phyloP scores from a whole-genome alignment of 2,329 filamentous ascomycete species.

The Aspergillus felis region DNA sequence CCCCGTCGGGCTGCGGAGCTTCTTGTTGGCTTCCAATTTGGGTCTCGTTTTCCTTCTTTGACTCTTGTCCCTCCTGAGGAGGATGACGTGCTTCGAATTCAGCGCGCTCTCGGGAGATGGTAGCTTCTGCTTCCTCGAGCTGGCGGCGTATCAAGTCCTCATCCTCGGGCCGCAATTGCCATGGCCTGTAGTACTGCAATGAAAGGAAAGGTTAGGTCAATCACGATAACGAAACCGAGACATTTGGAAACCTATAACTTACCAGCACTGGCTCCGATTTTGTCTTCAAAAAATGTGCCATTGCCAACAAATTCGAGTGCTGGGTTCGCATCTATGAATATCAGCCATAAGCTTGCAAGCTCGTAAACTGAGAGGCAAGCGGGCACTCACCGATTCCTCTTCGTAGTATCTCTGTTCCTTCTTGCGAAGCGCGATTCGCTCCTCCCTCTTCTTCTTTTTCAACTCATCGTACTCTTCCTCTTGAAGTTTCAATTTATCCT shows the following conservation, averaged over 20 bases:
- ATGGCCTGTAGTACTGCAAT: constrained; percentile 77
- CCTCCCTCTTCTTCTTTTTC: constrained; percentile 62
- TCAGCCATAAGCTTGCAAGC: constrained; percentile 10
- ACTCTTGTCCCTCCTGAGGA: constrained; percentile 25
- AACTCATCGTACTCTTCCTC: constrained; percentile 67
- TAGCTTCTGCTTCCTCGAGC: constrained; percentile 59
- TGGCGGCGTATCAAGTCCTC: constrained; percentile 69
- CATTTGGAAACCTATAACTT: constrained; percentile 35
- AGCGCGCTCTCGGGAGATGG: constrained; percentile 61
- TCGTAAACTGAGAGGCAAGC: not conserved
- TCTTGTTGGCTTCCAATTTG: constrained; percentile 27
- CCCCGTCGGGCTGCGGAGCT: constrained; percentile 12
- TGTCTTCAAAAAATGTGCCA: constrained; percentile 71
- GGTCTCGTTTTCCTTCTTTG: constrained; percentile 10
- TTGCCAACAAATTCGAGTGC: constrained; percentile 67
- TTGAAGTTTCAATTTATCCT: constrained; percentile 74
- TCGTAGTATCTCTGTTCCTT: constrained; percentile 72
- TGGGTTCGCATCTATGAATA: constrained; percentile 64
- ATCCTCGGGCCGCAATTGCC: constrained; percentile 67
- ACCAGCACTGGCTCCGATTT: constrained; percentile 69
- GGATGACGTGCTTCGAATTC: constrained; percentile 55
- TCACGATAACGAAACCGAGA: constrained; percentile 1
- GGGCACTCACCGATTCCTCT: constrained; percentile 64
- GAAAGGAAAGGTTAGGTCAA: not conserved
- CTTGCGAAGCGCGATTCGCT: constrained; percentile 58